Base-by-base conservation (phyloP, 78 protist genomes). In the Bigelowiella natans region DNA sequence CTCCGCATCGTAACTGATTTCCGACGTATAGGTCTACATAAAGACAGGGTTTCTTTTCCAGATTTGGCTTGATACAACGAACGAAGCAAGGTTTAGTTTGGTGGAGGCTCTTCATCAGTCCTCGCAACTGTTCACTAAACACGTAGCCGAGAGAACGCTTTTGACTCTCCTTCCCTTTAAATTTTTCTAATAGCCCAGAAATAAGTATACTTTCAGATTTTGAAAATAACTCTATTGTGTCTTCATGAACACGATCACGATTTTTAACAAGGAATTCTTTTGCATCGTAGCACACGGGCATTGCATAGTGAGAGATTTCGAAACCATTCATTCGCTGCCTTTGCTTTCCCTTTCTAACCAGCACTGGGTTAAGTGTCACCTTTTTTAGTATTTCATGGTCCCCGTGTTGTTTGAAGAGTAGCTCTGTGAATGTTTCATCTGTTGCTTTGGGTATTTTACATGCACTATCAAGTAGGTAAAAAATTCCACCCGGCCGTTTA, bases 61-160 rank as follows among this genome's bases (percentile, higher is more conserved):
- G 91, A 39, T 92, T 92, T 1, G 94, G 94, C 86, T 92, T 92
- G 84, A 92, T 31, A 40, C 94, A 92, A 0, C 94, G 91, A 34
- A 92, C 88, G 83, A 82, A 92, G 88, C 85, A 89, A 11, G 94
- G 91, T 38, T 64, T 40, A 2, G 90, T 92, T 31, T 2, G 3
- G 7, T 2, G 3, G 31, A 39, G 89, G 7, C 2, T 7, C 37
- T 7, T 7, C 31, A 83, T 83, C 36, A 83, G 86, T 26, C 2
- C 31, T 73, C 39, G 39, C 36, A 89, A 92, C 94, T 82, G 90
- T 28, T 51, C 82, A 51, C 34, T 28, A 18, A 51, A 51, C 82
- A 51, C 82, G 82, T 18, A 28, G 82, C 82, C 82, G n/a, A n/a
- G 82, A 51, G 18, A 51, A 18, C 82, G 82, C 82, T 11, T 18